Conservation (phyloP, 1,284 basidiomycete species). For the Phellinidium pouzarii region DNA sequence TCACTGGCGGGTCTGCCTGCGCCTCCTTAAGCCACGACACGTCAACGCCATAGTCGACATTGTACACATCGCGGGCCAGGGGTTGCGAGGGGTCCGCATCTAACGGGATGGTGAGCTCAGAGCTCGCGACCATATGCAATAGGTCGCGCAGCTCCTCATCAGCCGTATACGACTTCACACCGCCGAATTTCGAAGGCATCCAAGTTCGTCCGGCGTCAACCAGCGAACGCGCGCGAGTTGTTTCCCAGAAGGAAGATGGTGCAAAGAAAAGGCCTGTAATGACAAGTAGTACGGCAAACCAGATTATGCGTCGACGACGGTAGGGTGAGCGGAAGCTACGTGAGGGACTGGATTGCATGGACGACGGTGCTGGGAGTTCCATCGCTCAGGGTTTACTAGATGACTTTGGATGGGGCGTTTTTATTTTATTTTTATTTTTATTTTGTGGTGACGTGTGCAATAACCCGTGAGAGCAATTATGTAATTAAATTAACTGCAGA, state of each 20-base stretch:
- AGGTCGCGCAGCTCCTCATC: slow-evolving; percentile 20
- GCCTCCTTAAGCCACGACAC: slow-evolving; percentile 47
- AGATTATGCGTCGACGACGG: slow-evolving; percentile 14
- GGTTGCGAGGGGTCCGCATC: slow-evolving; percentile 26
- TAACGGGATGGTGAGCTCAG: slow-evolving; percentile 20
- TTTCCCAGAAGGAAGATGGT: slow-evolving; percentile 18
- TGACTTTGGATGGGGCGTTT: too few species aligned
- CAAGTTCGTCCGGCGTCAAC: slow-evolving; percentile 7
- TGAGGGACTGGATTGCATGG: slow-evolving; percentile 4
- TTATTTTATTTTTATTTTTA: too few species aligned
- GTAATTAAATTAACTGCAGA: neutral
- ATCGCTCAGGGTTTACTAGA: neutral
- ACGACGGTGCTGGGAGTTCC: slow-evolving; percentile 2
- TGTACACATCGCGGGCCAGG: slow-evolving; percentile 47
- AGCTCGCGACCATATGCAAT: slow-evolving; percentile 22
- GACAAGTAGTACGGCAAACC: slow-evolving; percentile 7
- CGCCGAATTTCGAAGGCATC: slow-evolving; percentile 2
- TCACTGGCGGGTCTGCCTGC: slow-evolving; percentile 50
- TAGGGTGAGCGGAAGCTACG: slow-evolving; percentile 10
- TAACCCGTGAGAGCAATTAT: neutral
- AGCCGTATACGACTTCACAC: slow-evolving; percentile 1
- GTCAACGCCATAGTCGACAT: slow-evolving; percentile 29
- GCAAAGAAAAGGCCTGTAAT: slow-evolving; percentile 13
- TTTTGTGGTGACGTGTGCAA: neutral
- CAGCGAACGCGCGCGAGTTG: slow-evolving; percentile 7